These are phyloP conservation scores for Diaporthe ilicicola DNA, from an alignment of 2,329 filamentous ascomycete species.

Conservation along the genomic window DNA sequence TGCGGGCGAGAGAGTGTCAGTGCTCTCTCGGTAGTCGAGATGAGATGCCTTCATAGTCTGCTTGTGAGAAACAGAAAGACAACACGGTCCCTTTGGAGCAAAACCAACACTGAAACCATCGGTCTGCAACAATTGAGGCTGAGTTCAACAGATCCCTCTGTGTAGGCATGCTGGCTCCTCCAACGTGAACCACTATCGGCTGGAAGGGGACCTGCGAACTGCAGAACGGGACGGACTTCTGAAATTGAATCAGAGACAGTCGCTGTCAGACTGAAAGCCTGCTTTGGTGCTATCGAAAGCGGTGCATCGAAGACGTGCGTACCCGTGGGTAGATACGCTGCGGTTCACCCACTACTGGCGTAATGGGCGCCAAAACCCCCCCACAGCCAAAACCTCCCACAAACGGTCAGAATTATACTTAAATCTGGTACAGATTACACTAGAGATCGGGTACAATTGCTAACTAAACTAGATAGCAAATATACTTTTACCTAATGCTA, in stretches of 20 bases:
- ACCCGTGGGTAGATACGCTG: too few relatives aligned
- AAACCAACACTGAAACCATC: neutral
- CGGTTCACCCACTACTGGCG: too few relatives aligned
- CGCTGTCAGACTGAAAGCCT: neutral
- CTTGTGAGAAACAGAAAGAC: conserved; percentile 5
- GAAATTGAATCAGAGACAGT: neutral
- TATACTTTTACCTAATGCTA: too few relatives aligned
- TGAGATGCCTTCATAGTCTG: conserved; percentile 10
- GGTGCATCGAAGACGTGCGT: neutral
- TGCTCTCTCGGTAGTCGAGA: neutral
- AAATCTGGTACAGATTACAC: too few relatives aligned
- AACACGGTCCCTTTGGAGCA: conserved; percentile 21
- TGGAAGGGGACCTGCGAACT: neutral
- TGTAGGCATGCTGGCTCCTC: neutral
- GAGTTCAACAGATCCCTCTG: neutral
- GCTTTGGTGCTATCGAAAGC: neutral
- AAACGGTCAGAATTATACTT: too few relatives aligned
- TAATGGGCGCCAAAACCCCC: too few relatives aligned
- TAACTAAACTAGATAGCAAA: too few relatives aligned
- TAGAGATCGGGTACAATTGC: too few relatives aligned
- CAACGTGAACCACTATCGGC: neutral
- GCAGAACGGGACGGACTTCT: neutral
- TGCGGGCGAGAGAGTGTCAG: neutral
- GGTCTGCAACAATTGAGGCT: neutral
- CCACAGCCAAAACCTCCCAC: too few relatives aligned